phyloP scores from a whole-genome alignment of 176 grass and related monocot genomes.

The Avena sativa region DNA sequence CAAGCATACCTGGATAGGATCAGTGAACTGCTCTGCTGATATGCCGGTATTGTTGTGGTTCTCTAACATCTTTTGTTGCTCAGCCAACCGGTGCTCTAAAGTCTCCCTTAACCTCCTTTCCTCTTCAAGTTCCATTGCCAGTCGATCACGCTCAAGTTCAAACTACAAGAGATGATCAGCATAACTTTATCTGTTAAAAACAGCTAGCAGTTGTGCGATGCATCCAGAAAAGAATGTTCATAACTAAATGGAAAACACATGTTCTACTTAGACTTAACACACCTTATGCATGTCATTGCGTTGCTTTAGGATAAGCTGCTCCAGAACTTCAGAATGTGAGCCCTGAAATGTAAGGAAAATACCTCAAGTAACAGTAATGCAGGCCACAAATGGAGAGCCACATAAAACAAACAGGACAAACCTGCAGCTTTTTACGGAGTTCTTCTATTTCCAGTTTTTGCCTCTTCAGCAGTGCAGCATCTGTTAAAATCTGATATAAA shows the following conservation, averaged over 20 bases:
- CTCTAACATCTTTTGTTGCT: constrained; percentile 75
- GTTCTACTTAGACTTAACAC: constrained; percentile 17
- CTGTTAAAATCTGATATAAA: constrained; percentile 76
- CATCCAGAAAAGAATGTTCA: background rate
- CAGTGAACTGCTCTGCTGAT: constrained; percentile 46
- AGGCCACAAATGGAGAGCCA: background rate
- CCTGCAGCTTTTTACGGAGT: constrained; percentile 83
- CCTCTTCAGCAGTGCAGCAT: constrained; percentile 88
- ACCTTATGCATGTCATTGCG: constrained; percentile 99
- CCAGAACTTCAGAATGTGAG: constrained; percentile 91
- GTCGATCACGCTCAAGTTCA: constrained; percentile 83
- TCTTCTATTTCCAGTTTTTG: constrained; percentile 97
- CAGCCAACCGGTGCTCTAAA: constrained; percentile 54
- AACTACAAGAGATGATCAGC: constrained; percentile 54
- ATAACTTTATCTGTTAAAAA: background rate
- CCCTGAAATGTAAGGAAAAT: constrained; percentile 69
- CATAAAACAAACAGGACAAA: constrained; percentile 50
- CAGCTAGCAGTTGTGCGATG: background rate
- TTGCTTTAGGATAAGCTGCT: constrained; percentile 90
- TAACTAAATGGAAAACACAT: too few relatives aligned
- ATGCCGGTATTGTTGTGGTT: constrained; percentile 39
- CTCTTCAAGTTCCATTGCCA: constrained; percentile 91
- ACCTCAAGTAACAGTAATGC: constrained; percentile 33
- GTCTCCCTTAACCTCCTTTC: constrained; percentile 72
- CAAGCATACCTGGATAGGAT: constrained; percentile 65